Evolutionary conservation across 1,139 yeast genomes (phyloP).

Genomic region (Taphrina deformans): DNA sequence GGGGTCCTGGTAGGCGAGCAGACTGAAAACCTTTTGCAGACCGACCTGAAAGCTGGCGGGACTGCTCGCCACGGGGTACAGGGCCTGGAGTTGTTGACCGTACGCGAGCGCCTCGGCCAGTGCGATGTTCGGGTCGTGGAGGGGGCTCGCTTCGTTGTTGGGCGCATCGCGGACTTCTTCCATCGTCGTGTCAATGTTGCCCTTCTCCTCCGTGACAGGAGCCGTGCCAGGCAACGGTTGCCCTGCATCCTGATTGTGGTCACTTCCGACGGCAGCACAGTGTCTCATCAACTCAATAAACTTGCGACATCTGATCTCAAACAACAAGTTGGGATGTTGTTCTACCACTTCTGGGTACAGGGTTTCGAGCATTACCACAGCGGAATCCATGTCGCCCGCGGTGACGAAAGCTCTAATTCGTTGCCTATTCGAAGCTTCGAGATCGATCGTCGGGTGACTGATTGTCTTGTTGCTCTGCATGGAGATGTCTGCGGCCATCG

Average conservation of each 20-base stretch:
- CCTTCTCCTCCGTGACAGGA: not conserved
- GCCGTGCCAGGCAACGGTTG: not conserved
- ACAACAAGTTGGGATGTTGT: slow-evolving; percentile 51
- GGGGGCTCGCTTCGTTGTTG: not conserved
- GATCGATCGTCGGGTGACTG: slow-evolving; percentile 41
- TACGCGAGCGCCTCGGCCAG: slow-evolving; percentile 49
- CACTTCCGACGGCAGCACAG: slow-evolving; percentile 37
- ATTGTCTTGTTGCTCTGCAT: slow-evolving; percentile 25
- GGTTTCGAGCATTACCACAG: slow-evolving; percentile 50
- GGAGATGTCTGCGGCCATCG: slow-evolving; percentile 56
- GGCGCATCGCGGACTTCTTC: slow-evolving; percentile 12
- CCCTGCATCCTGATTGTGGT: slow-evolving; percentile 8
- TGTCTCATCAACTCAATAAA: slow-evolving; percentile 51
- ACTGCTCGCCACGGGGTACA: slow-evolving; percentile 44
- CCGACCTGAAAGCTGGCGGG: slow-evolving; percentile 44
- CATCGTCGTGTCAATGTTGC: slow-evolving; percentile 6
- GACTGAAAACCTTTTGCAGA: slow-evolving; percentile 51
- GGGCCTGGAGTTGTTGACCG: slow-evolving; percentile 53
- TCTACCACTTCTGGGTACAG: slow-evolving; percentile 54
- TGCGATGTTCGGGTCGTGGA: slow-evolving; percentile 37
- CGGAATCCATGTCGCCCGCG: slow-evolving; percentile 54
- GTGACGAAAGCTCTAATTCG: slow-evolving; percentile 52
- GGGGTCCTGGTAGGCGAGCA: slow-evolving; percentile 58
- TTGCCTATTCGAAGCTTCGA: slow-evolving; percentile 54
- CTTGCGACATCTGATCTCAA: slow-evolving; percentile 57